Base-by-base conservation (phyloP, 2,329 filamentous ascomycete species). In the Pyricularia pennisetigena region DNA sequence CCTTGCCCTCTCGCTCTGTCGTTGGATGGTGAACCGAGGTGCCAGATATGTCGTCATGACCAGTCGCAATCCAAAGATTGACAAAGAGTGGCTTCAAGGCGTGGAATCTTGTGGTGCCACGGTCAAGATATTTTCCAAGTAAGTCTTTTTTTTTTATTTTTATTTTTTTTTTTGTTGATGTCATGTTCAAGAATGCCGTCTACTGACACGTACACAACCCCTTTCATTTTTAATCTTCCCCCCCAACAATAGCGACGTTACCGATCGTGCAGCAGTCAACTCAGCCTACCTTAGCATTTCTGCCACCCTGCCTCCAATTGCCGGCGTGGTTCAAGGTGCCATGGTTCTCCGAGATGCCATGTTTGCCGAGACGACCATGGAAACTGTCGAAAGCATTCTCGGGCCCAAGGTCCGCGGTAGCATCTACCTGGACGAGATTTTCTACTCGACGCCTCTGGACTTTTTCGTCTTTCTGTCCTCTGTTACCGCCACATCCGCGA, bases 21-120 rank as follows among this genome's bases (percentile, higher is more conserved):
- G 75, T 54, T 82, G 76, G 78, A 81, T 81, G 80, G 74, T 77
- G 1, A 66, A 65, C 0, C 73, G 74, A 8, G 81, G 80, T 0
- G 81, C 79, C 0, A 70, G 75, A 14, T 69, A 77, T 32, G 64
- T 65, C 20, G 64, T 65, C 32, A 16, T 65, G 20, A 65, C 29
- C n/a, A 65, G 64, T 23, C 28, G 30, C n/a, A 65, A 32, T 35
- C 64, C 64, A 35, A 23, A 24, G 64, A 26, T 65, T 24, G 64
- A 41, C 23, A n/a, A 16, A 4, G 16, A 49, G 14, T 49, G 35
- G 35, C 35, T 49, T 49, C 35, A 20, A 20, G 14, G 14, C 35
- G 35, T 49, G 35, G 35, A 49, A 49, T 49, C 35, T 49, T 49
- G 12, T 49, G 35, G 35, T 49, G 35, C 35, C 14, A 49, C 35